Evolutionary conservation across 2,329 filamentous ascomycete species (phyloP), one percentile per base, ranked within the genome.

Genomic region (Daldinia sp.): DNA sequence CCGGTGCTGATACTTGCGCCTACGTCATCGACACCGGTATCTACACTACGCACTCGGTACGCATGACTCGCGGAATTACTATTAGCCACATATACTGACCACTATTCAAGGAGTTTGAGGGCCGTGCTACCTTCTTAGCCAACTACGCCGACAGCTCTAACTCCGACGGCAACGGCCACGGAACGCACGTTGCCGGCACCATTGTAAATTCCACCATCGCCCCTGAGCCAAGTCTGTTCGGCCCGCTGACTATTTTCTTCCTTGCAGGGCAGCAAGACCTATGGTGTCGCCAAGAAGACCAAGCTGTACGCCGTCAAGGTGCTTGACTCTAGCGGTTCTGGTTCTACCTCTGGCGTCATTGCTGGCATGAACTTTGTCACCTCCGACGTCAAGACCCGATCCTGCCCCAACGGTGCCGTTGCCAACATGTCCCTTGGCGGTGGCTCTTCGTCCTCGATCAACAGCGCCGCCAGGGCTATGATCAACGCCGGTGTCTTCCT

Each of bases 1-100:
- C 82, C 23, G 84, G 84, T 13, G 62, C 74, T 13, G 79, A 77
- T 35, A 82, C 78, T 58, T 87, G 81, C 67, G 79, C 83, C 55
- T 89, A 88, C 74, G 77, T 89, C 58, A 77, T 89, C 62, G 87
- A 89, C 75, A 87, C 84, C 0, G 87, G 87, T 41, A 83, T 89
- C 59, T 79, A 81, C 46, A 80, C 77, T 20, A 63, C 74, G 4
- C 87, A 89, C 60, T 30, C 75, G 54, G 76, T 77, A 75, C 9
- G 74, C 60, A 23, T 59, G 28, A 58, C 60, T 56, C 33, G 33
- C 18, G 41, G 35, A 18, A 44, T 18, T 15, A 4, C 7, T 6
- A n/a, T 4, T 18, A 37, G 3, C 39, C 20, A 44, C 28, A 57
- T 4, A 26, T 15, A 20, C 72, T 76, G 60, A 76, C 59, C 41